Evolutionary conservation across 352 stramenopile genomes (phyloP), one percentile per base, ranked within the genome.

Genomic region (Globisporangium recalcitrans): DNA sequence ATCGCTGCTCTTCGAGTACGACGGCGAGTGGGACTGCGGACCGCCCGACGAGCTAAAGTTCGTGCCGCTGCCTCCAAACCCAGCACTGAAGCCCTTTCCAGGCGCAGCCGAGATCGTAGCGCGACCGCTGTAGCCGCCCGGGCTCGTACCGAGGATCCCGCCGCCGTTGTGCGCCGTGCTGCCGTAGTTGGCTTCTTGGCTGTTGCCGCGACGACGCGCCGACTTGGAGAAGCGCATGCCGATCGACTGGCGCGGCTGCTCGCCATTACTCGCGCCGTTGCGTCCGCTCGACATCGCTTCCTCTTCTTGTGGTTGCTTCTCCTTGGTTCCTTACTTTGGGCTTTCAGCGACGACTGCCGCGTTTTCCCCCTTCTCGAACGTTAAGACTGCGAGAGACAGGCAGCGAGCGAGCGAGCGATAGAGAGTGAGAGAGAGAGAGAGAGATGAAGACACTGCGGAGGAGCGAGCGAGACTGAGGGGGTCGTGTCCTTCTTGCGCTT

Each of bases 221-320:
- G 64, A 71, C 65, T 90, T 89, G 53, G 67, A 85, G 63, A 91
- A 89, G 63, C 82, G 80, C 68, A 87, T 84, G 58, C 71, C 74
- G 57, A 87, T 83, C 56, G 73, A 73, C 58, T 71, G 68, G 46
- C 65, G 70, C 27, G 42, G 44, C 61, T 46, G 34, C 34, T 61
- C 32, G 49, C 74, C 68, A 48, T 62, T 64, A 34, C 63, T 62
- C 48, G 68, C 73, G 36, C 68, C 70, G 52, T 57, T 58, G 31
- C 61, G 52, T n/a, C 40, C 32, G 47, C 62, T 65, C 46, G 48
- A 57, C 44, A 54, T 63, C 14, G 9, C 16, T 44, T 19, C 29
- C 38, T 58, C 53, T 60, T 36, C 22, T 60, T 51, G 10, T 60
- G 22, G 1, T 24, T 40, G 11, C 27, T 46, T 0, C 14, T 44